Conservation (phyloP, 441 rosid species). For the Kokia cookei region DNA sequence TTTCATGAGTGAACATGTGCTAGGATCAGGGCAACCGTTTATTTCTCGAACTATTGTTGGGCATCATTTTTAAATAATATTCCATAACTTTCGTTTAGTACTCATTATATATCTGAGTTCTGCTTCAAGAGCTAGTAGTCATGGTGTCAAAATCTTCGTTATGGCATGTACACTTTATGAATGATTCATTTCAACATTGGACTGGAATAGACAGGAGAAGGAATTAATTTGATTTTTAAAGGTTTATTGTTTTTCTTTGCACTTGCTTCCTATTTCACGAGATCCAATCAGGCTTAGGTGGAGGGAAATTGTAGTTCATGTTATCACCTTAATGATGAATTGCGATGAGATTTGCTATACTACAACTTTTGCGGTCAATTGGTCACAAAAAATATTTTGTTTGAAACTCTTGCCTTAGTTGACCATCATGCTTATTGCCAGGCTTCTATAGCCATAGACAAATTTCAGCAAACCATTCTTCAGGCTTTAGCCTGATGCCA, state of each 20-base stretch:
- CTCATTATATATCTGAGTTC: background rate
- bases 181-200: background rate
- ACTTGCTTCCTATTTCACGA: background rate
- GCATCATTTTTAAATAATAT: background rate
- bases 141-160: background rate
- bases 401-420: background rate
- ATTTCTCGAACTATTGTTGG: background rate
- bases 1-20: background rate
- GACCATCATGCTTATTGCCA: background rate
- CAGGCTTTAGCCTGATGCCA: background rate
- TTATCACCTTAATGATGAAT: background rate
- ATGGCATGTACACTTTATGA: background rate
- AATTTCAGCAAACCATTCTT: background rate
- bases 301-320: background rate
- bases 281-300: background rate
- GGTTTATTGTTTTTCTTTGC: background rate
- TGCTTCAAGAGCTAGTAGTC: background rate
- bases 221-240: background rate
- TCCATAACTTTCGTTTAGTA: background rate
- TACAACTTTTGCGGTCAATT: background rate
- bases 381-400: background rate
- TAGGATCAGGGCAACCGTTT: background rate
- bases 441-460: background rate
- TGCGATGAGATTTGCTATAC: background rate
- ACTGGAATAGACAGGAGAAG: background rate